A percentile compares a stretch with the other conserved stretches of the same genome.
Evolutionary conservation across 208 protist genomes (phyloP).

Genomic region (Trypanosoma vivax): DNA sequence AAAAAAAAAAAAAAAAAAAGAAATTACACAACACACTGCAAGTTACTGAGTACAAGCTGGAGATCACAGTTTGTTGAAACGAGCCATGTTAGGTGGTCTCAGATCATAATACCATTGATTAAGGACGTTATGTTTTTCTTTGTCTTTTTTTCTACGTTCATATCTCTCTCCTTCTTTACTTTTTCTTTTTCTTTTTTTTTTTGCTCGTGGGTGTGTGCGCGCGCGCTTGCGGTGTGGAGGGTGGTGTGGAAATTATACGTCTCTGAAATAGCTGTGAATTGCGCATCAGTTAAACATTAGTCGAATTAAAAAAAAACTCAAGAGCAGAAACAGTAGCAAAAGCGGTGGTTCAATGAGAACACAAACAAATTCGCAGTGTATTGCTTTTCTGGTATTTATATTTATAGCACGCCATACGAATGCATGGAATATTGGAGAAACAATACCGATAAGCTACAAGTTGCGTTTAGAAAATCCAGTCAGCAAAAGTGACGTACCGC

Average conservation of each 20-base stretch:
- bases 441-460: constrained; percentile 59
- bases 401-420: constrained; percentile 1
- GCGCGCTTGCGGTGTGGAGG: too few relatives aligned
- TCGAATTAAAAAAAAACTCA: neutral
- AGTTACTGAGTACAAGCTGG: too few relatives aligned
- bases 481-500: neutral
- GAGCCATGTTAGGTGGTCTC: too few relatives aligned
- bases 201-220: neutral
- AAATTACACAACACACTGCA: too few relatives aligned
- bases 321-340: neutral
- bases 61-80: too few relatives aligned
- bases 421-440: constrained; percentile 31
- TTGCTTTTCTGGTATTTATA: neutral
- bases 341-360: neutral
- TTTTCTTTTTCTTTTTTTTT: constrained; percentile 7
- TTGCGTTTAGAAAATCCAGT: constrained; percentile 31
- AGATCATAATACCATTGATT: too few relatives aligned
- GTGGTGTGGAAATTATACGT: too few relatives aligned
- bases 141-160: neutral
- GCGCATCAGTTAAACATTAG: too few relatives aligned
- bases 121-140: neutral
- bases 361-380: neutral
- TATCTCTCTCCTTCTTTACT: constrained; percentile 1
- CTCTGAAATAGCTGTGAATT: too few relatives aligned
- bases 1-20: too few relatives aligned